Percentiles rank a stretch among this genome's conserved stretches.
phyloP scores from a whole-genome alignment of 2,329 filamentous ascomycete species.

The Aspergillus jensenii region DNA sequence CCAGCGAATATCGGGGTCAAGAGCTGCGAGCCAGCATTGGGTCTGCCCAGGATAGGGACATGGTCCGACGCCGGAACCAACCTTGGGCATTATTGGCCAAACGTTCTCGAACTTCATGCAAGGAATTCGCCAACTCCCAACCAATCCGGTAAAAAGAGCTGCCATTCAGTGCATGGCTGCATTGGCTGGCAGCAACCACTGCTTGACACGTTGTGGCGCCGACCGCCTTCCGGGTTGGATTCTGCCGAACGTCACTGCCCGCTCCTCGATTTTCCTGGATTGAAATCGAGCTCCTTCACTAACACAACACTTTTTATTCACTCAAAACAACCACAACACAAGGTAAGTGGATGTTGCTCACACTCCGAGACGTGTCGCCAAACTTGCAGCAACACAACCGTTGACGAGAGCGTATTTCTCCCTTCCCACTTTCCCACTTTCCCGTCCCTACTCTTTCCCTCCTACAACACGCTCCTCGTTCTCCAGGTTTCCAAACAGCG shows the following conservation, averaged over 20 bases:
- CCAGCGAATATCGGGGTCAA: no score
- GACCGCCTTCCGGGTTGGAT: conserved; percentile 16
- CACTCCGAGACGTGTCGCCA: conserved; percentile 7
- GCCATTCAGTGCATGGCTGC: neutral
- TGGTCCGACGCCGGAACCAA: no score
- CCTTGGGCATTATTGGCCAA: no score
- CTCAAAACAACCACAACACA: conserved; percentile 3
- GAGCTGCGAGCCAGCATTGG: no score
- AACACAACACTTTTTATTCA: conserved; percentile 4
- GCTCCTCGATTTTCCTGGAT: conserved; percentile 15
- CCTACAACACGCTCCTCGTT: conserved; percentile 5
- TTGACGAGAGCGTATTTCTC: neutral
- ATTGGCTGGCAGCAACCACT: neutral
- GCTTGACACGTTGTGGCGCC: neutral
- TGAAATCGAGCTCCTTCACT: neutral
- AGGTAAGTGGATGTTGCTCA: conserved; percentile 15
- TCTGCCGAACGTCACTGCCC: conserved; percentile 13
- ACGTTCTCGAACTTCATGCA: neutral
- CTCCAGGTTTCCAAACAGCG: conserved; percentile 2
- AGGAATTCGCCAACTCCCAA: neutral
- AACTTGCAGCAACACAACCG: neutral
- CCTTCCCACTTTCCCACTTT: conserved; percentile 4
- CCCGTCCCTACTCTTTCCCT: conserved; percentile 3
- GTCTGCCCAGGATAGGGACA: no score
- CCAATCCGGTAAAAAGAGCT: neutral